A percentile compares a stretch with the other conserved stretches of the same genome.
phyloP scores from a whole-genome alignment of 2,329 filamentous ascomycete species.

The Magnaporthiopsis incrustans region DNA sequence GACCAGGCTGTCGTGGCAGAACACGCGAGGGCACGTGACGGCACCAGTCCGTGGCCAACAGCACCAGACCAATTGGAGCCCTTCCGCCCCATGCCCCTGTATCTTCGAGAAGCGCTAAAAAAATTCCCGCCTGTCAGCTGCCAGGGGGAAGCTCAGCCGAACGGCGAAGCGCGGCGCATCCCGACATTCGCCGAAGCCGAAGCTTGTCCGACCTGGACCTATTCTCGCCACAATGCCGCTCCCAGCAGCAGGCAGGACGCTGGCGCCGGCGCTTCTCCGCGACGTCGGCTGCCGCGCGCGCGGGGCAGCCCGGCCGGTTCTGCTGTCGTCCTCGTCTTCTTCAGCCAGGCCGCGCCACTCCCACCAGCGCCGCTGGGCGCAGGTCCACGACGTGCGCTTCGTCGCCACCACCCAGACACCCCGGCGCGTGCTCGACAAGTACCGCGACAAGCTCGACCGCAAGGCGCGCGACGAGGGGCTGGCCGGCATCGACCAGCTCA shows the following conservation, averaged over 20 bases:
- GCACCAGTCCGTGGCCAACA: neutral
- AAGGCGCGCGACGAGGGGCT: constrained; percentile 72
- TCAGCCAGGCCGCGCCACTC: neutral
- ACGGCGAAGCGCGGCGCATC: neutral
- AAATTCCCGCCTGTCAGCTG: neutral
- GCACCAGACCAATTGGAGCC: neutral
- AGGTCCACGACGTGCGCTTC: constrained; percentile 87
- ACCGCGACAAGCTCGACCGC: constrained; percentile 72
- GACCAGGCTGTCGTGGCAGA: no score
- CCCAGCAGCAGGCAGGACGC: neutral
- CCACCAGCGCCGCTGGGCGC: constrained; percentile 75
- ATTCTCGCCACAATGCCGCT: neutral
- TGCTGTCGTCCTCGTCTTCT: neutral
- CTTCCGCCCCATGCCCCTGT: neutral
- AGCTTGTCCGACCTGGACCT: no score
- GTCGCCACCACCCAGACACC: constrained; percentile 62
- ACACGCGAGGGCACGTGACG: neutral
- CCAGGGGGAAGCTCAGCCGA: neutral
- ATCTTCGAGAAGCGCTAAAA: neutral
- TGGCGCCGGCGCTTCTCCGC: neutral
- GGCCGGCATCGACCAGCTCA: constrained; percentile 65
- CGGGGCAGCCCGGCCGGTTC: no score
- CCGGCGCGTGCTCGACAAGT: constrained; percentile 66
- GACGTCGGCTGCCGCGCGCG: no score
- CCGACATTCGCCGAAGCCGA: neutral